Base-by-base conservation (phyloP, 306 rosid species). In the Carpinus fangiana region DNA sequence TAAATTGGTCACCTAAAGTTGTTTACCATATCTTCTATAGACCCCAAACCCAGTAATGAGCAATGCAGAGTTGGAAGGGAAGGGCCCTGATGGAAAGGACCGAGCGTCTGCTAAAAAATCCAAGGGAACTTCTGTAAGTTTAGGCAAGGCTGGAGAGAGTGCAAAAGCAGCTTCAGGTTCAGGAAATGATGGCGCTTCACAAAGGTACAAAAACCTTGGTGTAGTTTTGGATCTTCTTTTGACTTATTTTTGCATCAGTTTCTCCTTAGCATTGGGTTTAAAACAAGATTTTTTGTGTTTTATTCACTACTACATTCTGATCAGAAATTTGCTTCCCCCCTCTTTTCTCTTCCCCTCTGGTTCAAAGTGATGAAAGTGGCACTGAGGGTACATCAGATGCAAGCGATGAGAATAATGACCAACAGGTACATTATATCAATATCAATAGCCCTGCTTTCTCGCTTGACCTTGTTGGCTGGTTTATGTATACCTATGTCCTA, bases 161-260 rank as follows among this genome's bases (percentile, higher is more conserved):
- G 93, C 87, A 76, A 96, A 93, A 86, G 94, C 87, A 48, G 90
- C 92, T 78, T 93, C 99, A 23, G 94, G 93, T 76, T 93, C 99
- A 26, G 96, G 97, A 74, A 95, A 95, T 68, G 99, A 96, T 74
- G 97, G 88, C 28, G 84, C 85, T 68, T 95, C 98, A 34, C 98
- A 90, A 83, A 96, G 99, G 99, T 96, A 79, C 76, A 80, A 77
- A 75, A 83, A 76, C 64, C 76, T 72, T 52, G 52, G 9, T 71
- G 77, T 82, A 77, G 45, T 68, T 82, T 50, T 43, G 78, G 47
- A 76, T 66, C 59, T 70, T 73, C 70, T 77, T 51, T 46, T 23
- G 61, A 66, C 16, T 85, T 79, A 26, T 46, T 28, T 69, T 70
- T 43, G 70, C 45, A 74, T 81, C 70, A 47, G 5, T 74, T 56